Conservation (phyloP, 163 green algal genomes). For the Chloromonas sp. region DNA sequence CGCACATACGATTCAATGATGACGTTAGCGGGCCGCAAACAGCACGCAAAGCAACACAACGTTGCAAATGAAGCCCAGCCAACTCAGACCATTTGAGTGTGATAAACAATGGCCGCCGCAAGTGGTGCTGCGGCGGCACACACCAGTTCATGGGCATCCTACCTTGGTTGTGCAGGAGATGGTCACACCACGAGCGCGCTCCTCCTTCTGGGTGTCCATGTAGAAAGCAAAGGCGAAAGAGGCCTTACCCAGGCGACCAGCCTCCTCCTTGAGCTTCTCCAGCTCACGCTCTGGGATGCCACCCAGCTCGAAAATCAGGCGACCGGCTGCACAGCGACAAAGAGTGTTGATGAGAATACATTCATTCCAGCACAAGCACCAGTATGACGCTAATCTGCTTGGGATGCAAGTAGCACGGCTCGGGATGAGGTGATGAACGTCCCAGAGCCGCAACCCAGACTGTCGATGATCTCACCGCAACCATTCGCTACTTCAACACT, state of each 20-base stretch:
- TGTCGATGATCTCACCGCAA: neutral
- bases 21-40: no score
- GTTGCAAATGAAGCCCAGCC: no score
- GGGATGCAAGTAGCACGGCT: neutral
- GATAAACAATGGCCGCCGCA: no score
- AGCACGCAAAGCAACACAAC: no score
- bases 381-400: neutral
- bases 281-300: constrained; percentile 99
- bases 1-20: no score
- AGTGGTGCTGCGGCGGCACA: no score
- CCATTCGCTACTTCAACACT: neutral
- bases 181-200: constrained; percentile 98
- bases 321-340: constrained; percentile 54
- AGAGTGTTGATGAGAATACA: neutral
- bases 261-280: constrained; percentile 97
- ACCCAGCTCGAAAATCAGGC: constrained; percentile 96
- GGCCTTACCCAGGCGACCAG: constrained; percentile 93
- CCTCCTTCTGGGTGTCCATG: constrained; percentile 98
- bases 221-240: constrained; percentile 96
- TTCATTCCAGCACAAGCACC: neutral
- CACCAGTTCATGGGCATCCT: no score
- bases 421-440: neutral
- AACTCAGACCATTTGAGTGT: no score
- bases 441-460: neutral
- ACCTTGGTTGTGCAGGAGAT: constrained; percentile 89